phyloP scores from a whole-genome alignment of 257 asterid genomes.

The Solanum bukasovii region DNA sequence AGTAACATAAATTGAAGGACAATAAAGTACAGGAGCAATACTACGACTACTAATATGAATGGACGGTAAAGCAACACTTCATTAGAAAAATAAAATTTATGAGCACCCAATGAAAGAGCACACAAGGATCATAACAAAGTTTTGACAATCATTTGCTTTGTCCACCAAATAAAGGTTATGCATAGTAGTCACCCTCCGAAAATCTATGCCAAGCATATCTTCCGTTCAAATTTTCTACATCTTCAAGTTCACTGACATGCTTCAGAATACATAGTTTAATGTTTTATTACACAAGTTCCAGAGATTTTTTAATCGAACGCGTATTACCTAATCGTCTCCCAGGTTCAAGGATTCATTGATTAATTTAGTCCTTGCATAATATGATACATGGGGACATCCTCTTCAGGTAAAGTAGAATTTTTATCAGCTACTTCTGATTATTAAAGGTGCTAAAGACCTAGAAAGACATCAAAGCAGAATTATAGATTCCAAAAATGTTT shows the following conservation, averaged over 20 bases:
- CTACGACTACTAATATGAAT: background rate
- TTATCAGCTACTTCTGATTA: background rate
- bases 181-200: background rate
- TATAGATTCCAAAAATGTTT: background rate
- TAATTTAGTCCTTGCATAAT: background rate
- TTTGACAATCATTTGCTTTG: background rate
- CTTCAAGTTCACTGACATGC: background rate
- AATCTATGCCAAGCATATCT: background rate
- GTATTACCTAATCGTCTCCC: background rate
- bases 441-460: background rate
- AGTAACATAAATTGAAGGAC: background rate
- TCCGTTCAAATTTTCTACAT: background rate
- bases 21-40: background rate
- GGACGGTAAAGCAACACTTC: background rate
- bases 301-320: background rate
- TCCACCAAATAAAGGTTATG: background rate
- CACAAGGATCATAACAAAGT: background rate
- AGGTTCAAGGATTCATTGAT: background rate
- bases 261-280: background rate
- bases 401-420: background rate
- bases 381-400: background rate
- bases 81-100: background rate
- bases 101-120: background rate
- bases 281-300: background rate
- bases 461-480: background rate